Base-by-base conservation (phyloP, 148 eudicot species). In the Vaccinium vitisidaea region DNA sequence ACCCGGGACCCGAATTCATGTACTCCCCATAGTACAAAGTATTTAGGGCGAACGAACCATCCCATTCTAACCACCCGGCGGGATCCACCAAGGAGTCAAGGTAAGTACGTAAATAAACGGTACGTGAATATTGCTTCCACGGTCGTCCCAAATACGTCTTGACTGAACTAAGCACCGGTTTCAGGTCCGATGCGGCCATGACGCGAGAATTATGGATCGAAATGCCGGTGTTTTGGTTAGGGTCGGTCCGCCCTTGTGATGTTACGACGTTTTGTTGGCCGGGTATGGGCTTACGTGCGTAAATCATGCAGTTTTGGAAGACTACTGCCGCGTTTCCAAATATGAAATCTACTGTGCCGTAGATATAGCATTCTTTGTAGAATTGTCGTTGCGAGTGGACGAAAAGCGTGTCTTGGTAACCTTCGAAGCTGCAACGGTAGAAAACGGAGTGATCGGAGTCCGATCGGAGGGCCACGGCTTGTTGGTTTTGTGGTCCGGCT, bases 391-490 rank as follows among this genome's bases (percentile, higher is more conserved):
- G 87, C 0, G 90, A 81, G 32, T 84, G 90, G 10, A 82, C 88
- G 67, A 77, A 90, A 59, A 90, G 87, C 2, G 92, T 91, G 87
- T 88, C 93, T 83, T 91, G 92, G 88, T 91, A 90, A 2, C 92
- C 93, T 43, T 86, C 85, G 77, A 90, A 83, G 27, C 87, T 49
- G 4, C 91, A 88, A 0, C 84, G 84, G 89, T 90, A 90, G 81
- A 90, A 91, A 23, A 88, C 89, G 0, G 91, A 88, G 39, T 58
- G 88, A 65, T 90, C 93, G 1, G 90, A 86, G 52, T 84, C 52
- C 4, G 87, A 85, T 32, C 87, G 84, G 43, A 90, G 86, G 1
- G 92, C 93, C 2, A 88, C 91, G 3, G 92, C 93, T 70, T 88
- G 90, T 59, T 85, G 79, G 43, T 83, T 85, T 15, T 52, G 32